These are phyloP conservation scores for Neoboletus brunneissimus DNA, from an alignment of 768 basidiomycete genomes.

Conservation along the genomic window DNA sequence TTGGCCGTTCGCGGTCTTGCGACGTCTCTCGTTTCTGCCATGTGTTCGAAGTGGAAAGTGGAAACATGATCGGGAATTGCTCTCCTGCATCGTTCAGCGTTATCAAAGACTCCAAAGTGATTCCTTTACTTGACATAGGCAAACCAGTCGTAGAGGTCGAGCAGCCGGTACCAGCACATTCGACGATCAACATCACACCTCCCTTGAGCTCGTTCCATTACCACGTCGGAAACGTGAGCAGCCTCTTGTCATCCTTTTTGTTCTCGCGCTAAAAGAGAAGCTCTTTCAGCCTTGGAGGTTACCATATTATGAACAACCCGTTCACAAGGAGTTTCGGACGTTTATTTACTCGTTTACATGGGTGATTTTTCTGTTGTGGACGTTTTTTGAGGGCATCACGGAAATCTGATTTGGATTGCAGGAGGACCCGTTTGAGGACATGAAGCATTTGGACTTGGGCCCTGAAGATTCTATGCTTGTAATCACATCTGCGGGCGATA, in stretches of 20 bases:
- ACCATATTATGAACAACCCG: constrained; percentile 65
- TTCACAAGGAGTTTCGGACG: constrained; percentile 64
- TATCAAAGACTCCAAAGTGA: constrained; percentile 35
- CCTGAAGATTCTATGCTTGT: constrained; percentile 64
- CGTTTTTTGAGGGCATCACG: neutral
- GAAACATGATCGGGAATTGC: constrained; percentile 53
- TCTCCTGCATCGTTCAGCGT: constrained; percentile 38
- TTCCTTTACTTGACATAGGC: constrained; percentile 44
- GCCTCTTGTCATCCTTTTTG: neutral
- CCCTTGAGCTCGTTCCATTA: constrained; percentile 65
- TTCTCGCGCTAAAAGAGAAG: neutral
- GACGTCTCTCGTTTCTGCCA: constrained; percentile 55
- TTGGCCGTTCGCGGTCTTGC: constrained; percentile 63
- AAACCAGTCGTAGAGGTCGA: constrained; percentile 33
- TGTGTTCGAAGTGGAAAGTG: constrained; percentile 62
- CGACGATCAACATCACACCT: constrained; percentile 48
- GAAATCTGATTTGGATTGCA: constrained; percentile 17
- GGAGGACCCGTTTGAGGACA: constrained; percentile 77
- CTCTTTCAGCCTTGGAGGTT: constrained; percentile 54
- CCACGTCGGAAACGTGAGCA: constrained; percentile 46
- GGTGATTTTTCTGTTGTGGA: constrained; percentile 30
- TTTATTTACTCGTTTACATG: constrained; percentile 67
- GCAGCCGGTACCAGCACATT: constrained; percentile 17
- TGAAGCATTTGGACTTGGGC: constrained; percentile 57
- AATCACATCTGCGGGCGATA: constrained; percentile 78